A percentile compares a stretch with the other conserved stretches of the same genome.
These are phyloP conservation scores for Colletotrichum lini DNA, from an alignment of 2,329 filamentous ascomycete species.

Conservation along the genomic window DNA sequence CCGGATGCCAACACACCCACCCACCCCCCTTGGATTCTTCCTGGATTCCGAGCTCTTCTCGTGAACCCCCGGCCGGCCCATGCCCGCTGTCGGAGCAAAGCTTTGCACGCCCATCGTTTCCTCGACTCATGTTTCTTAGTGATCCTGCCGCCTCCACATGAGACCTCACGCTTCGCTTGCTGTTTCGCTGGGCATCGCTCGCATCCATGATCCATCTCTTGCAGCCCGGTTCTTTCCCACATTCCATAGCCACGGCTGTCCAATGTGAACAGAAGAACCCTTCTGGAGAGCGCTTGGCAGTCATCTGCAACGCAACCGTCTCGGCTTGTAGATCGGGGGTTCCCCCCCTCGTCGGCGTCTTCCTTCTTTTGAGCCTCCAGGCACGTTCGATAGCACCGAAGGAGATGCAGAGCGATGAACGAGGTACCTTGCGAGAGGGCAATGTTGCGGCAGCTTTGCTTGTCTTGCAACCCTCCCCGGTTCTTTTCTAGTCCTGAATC, in stretches of 20 bases:
- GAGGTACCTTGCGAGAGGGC: background rate
- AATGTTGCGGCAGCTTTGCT: background rate
- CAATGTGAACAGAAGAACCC: background rate
- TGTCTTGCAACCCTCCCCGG: background rate
- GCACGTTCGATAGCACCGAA: conserved; percentile 1
- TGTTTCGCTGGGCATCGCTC: conserved; percentile 4
- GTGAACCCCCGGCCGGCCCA: conserved; percentile 21
- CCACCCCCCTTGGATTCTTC: conserved; percentile 21
- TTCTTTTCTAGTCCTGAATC: background rate
- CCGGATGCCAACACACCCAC: conserved; percentile 13
- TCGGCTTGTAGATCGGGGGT: background rate
- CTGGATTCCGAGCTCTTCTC: conserved; percentile 37
- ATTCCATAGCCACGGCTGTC: background rate
- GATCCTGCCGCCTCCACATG: conserved; percentile 34
- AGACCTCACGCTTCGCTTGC: background rate
- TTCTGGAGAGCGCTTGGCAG: background rate
- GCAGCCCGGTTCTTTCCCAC: conserved; percentile 23
- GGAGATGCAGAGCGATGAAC: background rate
- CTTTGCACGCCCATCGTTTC: conserved; percentile 12
- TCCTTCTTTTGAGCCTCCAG: background rate
- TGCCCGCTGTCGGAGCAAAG: conserved; percentile 41
- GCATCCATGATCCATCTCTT: background rate
- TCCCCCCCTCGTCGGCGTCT: too few species aligned
- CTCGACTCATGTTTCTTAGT: conserved; percentile 39
- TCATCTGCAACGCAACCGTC: conserved; percentile 1